These are phyloP conservation scores for Salmacisia buchloeana DNA, from an alignment of 1,284 basidiomycete species.

Conservation along the genomic window DNA sequence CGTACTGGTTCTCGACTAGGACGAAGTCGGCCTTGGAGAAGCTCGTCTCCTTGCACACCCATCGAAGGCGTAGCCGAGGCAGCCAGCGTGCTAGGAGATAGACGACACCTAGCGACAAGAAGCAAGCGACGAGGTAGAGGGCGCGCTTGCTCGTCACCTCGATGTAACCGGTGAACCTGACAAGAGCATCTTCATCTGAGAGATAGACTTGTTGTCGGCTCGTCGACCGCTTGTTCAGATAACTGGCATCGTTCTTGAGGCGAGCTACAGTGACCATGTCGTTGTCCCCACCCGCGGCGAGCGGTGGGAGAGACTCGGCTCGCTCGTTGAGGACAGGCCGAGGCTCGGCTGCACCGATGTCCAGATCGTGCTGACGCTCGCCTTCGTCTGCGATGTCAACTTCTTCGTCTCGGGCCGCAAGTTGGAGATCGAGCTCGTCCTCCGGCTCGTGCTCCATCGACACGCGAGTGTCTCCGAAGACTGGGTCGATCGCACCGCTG, in stretches of 20 bases:
- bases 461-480: conserved; percentile 43
- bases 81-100: conserved; percentile 88
- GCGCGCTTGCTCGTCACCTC: conserved; percentile 62
- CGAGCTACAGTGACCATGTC: neutral
- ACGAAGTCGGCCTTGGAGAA: conserved; percentile 71
- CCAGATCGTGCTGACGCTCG: conserved; percentile 17
- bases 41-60: conserved; percentile 74
- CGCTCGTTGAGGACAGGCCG: neutral
- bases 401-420: conserved; percentile 22
- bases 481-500: conserved; percentile 37
- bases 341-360: neutral
- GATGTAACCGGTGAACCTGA: conserved; percentile 86
- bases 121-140: conserved; percentile 69
- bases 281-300: neutral
- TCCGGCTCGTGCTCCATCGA: conserved; percentile 34
- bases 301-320: neutral
- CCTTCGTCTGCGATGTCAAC: conserved; percentile 12
- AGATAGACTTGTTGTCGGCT: conserved; percentile 75
- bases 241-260: conserved; percentile 24
- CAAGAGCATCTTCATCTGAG: conserved; percentile 80
- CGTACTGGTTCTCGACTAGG: conserved; percentile 66
- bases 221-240: conserved; percentile 40
- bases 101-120: conserved; percentile 69
- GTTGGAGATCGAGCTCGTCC: conserved; percentile 39
- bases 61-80: conserved; percentile 79